Base-by-base conservation (phyloP, 2,329 filamentous ascomycete genomes). In the Phoma sp. region DNA sequence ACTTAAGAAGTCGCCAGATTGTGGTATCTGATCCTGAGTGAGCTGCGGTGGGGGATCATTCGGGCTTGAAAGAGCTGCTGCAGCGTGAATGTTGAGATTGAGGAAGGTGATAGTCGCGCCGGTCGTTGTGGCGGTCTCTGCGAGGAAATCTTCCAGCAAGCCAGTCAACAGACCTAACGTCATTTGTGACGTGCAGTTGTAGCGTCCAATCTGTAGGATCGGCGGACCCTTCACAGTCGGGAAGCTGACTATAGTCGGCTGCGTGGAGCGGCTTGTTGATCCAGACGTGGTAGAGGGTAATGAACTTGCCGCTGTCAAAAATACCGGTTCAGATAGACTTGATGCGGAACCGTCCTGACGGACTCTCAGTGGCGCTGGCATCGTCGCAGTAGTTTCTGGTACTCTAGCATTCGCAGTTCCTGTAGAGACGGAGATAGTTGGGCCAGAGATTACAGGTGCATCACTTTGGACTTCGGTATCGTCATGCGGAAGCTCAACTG, bases 11-110 rank as follows among this genome's bases (percentile, higher is more conserved):
- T 81, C 74, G 0, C 72, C 66, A 0, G 68, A 55, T 3, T 62
- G 58, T 2, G 86, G 86, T 15, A 87, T 63, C 22, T 76, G 67
- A 6, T 65, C 60, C 7, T 76, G 73, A 7, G 74, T 70, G 8
- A 81, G 74, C 7, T 73, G 63, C 5, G 75, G 69, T 0, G 81
- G 77, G 2, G 78, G 75, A 3, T 73, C 69, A 32, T 75, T 68
- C 1, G 83, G 80, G 2, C 69, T 35, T 2, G 49, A 35, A 39
- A 66, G 58, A 2, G 69, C 65, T 1, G 71, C 62, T 4, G 86
- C 84, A 21, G 81, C 81, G 74, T 88, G 85, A 6, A 89, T 64
- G 66, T 88, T 87, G 51, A 89, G 69, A 3, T 80, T 78, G 1
- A 89, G 61, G 59, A 81, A 82, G 1, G 80, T 73, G 8, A 85